Base-by-base conservation (phyloP, 2,329 filamentous ascomycete species). In the Aspergillus felis region DNA sequence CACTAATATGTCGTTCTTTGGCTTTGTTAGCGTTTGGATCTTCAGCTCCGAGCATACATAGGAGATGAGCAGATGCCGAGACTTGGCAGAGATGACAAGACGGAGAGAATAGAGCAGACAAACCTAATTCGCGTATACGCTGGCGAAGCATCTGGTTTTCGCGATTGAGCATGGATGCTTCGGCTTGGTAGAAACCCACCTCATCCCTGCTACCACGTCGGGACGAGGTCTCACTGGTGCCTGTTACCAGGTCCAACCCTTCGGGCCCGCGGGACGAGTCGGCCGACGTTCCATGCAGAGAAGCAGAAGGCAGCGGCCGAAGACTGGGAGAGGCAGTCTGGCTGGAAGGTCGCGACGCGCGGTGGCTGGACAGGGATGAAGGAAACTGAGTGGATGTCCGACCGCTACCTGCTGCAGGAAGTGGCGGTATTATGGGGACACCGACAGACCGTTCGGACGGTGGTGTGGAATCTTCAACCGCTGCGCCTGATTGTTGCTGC, bases 141-240 rank as follows among this genome's bases (percentile, higher is more conserved):
- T 75, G 70, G 24, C 75, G 73, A 41, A 81, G 67, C 70, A 81
- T 78, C 58, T 78, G 76, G 54, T 81, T 81, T 57, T 81, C 79
- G 44, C 79, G 70, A 9, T 71, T 73, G 29, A 81, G 63, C 61
- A 72, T 79, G 28, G 75, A 71, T 8, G 77, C 77, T 59, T 81
- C 78, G 22, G 78, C 76, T 61, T 81, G 78, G 58, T 78, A 79
- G 60, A 73, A 80, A 17, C 77, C 72, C 53, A 68, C 71, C 55
- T 81, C 79, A 56, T 81, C 78, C 50, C 77, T 70, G 61, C 77
- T 78, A 35, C 74, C 70, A 47, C 76, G 72, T 57, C 69, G 71
- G 42, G 61, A 68, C 53, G 57, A 62, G 32, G 57, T 66, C 24
- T 71, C 68, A 54, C 69, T 66, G 28, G 65, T 51, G 42, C 63